Percentiles rank a stretch among this genome's conserved stretches.
Evolutionary conservation across 768 basidiomycete genomes (phyloP).

Genomic region (Chalciporus sphaerocephalus): DNA sequence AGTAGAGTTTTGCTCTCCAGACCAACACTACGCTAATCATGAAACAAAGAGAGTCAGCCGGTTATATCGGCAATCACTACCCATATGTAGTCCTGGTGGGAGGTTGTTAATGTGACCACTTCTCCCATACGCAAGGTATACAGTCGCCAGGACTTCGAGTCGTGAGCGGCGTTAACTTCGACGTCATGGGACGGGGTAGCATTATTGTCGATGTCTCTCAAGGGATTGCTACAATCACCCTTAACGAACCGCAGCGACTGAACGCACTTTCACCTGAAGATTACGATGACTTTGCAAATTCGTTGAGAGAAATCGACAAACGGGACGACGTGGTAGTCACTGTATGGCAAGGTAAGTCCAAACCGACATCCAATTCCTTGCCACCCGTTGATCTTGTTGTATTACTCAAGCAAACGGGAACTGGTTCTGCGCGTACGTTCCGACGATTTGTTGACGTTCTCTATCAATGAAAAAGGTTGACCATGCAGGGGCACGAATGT

Average conservation of each 20-base stretch:
- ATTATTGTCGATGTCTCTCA: conserved; percentile 47
- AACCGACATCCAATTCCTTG: not conserved
- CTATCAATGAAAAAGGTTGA: not conserved
- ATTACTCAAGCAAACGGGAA: conserved; percentile 50
- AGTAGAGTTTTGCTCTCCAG: not conserved
- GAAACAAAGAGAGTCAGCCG: no score
- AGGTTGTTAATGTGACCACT: no score
- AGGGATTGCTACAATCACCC: conserved; percentile 64
- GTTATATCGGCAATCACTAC: conserved; percentile 7
- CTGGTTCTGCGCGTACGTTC: conserved; percentile 70
- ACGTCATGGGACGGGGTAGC: conserved; percentile 35
- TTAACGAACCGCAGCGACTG: conserved; percentile 54
- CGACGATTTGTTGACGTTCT: not conserved
- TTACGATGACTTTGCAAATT: conserved; percentile 57
- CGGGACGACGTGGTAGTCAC: conserved; percentile 61
- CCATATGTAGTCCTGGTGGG: no score
- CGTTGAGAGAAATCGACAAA: conserved; percentile 53
- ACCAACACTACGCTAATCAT: not conserved
- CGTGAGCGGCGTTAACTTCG: no score
- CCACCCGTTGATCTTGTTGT: not conserved
- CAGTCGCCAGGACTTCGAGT: no score
- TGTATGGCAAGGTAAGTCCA: conserved; percentile 57
- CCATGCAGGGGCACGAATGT: conserved; percentile 56
- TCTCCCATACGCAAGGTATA: no score
- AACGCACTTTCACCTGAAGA: conserved; percentile 61